Evolutionary conservation across 1,284 basidiomycete genomes (phyloP).

Genomic region (Melampsora medusae): DNA sequence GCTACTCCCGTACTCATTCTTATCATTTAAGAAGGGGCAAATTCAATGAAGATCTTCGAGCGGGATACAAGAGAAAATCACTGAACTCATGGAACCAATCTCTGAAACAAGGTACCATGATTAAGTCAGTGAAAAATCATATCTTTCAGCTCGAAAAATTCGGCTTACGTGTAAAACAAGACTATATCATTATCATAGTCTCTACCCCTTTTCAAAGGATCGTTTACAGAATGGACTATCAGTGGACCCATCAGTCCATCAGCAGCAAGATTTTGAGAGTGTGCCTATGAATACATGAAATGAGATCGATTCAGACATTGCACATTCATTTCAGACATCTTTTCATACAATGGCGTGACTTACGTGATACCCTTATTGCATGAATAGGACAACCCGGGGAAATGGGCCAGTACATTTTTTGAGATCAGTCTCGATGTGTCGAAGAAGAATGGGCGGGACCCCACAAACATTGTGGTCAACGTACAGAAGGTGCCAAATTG

Average conservation of each 20-base stretch:
- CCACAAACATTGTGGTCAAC: background rate
- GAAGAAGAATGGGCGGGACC: background rate
- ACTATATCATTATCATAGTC: conserved; percentile 36
- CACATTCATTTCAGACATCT: conserved; percentile 35
- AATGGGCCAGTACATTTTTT: background rate
- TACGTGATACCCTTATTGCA: conserved; percentile 31
- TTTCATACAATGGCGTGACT: conserved; percentile 36
- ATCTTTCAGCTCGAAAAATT: background rate
- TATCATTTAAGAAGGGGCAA: background rate
- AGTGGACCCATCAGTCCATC: conserved; percentile 52
- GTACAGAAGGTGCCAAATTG: conserved; percentile 44
- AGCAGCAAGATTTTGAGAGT: conserved; percentile 50
- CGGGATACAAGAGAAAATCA: background rate
- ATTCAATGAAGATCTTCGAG: background rate
- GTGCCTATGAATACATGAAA: conserved; percentile 47
- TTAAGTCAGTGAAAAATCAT: no score
- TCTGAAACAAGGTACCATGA: background rate
- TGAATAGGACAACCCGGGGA: background rate
- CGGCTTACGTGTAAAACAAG: conserved; percentile 10
- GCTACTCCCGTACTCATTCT: conserved; percentile 13
- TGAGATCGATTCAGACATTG: conserved; percentile 48
- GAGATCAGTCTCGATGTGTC: background rate
- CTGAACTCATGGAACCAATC: conserved; percentile 39
- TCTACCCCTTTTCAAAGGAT: conserved; percentile 46
- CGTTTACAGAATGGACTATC: conserved; percentile 49